Base-by-base conservation (phyloP, 352 stramenopile species). In the Globisporangium iwayamae region DNA sequence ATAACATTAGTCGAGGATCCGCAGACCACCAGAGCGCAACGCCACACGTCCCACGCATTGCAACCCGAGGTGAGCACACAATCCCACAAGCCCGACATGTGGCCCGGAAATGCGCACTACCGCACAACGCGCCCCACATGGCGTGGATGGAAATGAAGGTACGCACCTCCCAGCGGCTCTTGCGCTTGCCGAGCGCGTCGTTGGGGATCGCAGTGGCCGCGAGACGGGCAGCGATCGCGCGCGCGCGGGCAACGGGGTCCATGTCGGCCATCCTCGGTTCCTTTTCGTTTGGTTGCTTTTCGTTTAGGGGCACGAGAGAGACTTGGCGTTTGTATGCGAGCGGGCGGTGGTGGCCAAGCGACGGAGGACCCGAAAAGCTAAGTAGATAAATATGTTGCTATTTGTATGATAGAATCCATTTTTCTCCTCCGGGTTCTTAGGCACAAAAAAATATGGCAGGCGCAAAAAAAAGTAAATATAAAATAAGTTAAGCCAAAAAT, bases 161-260 rank as follows among this genome's bases (percentile, higher is more conserved):
- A 41, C 83, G 68, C 54, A 91, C 87, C 78, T 93, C 85, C 81
- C 85, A 94, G 8, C 85, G 83, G 56, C 76, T 94, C 74, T 94
- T 94, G 55, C 87, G 74, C 71, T 96, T 96, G 48, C 87, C 87
- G 18, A 94, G 71, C 4, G 72, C 64, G 62, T 92, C 84, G 30
- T 76, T 76, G 0, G 85, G 85, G 50, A 93, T 87, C n/a, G 81
- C 83, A 5, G 79, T 66, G 8, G 85, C 80, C 11, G 83, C 84
- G 56, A 96, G 67, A 59, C 87, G 83, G 41, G 87, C 87, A 4
- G 87, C 87, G 66, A 96, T 96, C 65, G 86, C 87, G 4, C 87
- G 83, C 59, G 87, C 87, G 51, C 83, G 81, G 16, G 85, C 87
- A 43, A 94, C 87, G 8, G 87, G 84, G 72, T 96, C 83, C 57